These are phyloP conservation scores for Camellia oleifera DNA, from an alignment of 179 eudicot species.

Conservation along the genomic window DNA sequence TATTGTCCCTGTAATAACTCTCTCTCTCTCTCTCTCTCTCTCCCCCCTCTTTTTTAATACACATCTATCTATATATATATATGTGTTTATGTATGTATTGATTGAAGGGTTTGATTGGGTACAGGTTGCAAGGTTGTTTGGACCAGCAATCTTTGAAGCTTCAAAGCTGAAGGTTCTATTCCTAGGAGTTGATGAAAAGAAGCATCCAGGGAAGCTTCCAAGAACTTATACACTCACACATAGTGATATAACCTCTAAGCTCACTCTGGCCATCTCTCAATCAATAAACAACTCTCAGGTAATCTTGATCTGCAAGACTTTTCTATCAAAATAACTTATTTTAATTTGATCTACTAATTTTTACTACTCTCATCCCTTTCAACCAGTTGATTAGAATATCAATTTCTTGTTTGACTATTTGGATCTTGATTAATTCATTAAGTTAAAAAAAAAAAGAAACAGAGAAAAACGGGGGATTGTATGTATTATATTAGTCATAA, in stretches of 20 bases:
- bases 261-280: slow-evolving; percentile 59
- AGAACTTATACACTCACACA: slow-evolving; percentile 90
- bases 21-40: not conserved
- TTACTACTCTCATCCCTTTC: not conserved
- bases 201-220: slow-evolving; percentile 77
- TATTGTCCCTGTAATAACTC: slow-evolving; percentile 39
- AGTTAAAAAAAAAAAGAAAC: not conserved
- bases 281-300: slow-evolving; percentile 88
- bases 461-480: not conserved
- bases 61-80: not conserved
- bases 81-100: not conserved
- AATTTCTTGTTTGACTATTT: not conserved
- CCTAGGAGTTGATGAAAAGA: slow-evolving; percentile 75
- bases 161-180: slow-evolving; percentile 81
- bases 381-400: not conserved
- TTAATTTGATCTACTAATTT: not conserved
- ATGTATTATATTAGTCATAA: not conserved
- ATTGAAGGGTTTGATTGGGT: slow-evolving; percentile 12
- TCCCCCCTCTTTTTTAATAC: not conserved
- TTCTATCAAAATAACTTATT: not conserved
- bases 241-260: slow-evolving; percentile 49
- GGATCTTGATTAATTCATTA: not conserved
- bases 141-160: slow-evolving; percentile 92
- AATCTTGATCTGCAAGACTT: slow-evolving; percentile 5
- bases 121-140: slow-evolving; percentile 80